Evolutionary conservation across 2,329 filamentous ascomycete genomes (phyloP), one percentile per base, ranked within the genome.

Genomic region (Rhynchosporium agropyri): DNA sequence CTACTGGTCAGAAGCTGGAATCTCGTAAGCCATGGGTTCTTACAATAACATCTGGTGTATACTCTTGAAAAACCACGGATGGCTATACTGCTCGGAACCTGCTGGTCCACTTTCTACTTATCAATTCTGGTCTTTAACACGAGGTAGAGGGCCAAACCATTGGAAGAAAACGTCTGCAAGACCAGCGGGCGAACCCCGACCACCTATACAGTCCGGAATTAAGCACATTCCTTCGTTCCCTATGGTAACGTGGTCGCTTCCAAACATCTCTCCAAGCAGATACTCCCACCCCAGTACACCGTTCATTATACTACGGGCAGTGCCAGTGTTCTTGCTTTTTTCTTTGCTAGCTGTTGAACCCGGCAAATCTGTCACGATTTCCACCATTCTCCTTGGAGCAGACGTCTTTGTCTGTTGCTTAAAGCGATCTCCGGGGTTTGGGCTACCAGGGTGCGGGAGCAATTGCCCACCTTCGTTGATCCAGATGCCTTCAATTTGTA

Each of bases 201-300:
- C 74, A 1, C 72, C 73, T 42, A 75, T 71, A 61, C 74, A 76
- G 36, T 74, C 67, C 57, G 69, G 67, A 45, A 68, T 69, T 29
- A 76, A 64, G 60, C 75, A 76, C 73, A 76, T 76, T 0, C 74
- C 74, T 59, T 75, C 72, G 53, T 73, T 69, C 8, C 72, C 70
- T 49, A 75, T 68, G 29, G 67, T 68, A 36, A 72, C 69, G 67
- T 76, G 75, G 62, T 76, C 73, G 7, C 65, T 71, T 33, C 68
- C 69, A 61, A 76, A 76, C 74, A 76, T 75, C 56, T 76, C 74
- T 42, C 74, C 74, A 1, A 76, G 67, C 38, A 76, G 54, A 59
- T 73, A 76, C 55, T 76, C 74, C 74, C 74, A 76, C 3, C 74
- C 74, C 65, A 71, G 73, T 1, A 71, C 68, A 28, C 69, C 68